A percentile compares a stretch with the other conserved stretches of the same genome.
phyloP scores from a whole-genome alignment of 164 flowering plant genomes.

The Vitis labrusca region DNA sequence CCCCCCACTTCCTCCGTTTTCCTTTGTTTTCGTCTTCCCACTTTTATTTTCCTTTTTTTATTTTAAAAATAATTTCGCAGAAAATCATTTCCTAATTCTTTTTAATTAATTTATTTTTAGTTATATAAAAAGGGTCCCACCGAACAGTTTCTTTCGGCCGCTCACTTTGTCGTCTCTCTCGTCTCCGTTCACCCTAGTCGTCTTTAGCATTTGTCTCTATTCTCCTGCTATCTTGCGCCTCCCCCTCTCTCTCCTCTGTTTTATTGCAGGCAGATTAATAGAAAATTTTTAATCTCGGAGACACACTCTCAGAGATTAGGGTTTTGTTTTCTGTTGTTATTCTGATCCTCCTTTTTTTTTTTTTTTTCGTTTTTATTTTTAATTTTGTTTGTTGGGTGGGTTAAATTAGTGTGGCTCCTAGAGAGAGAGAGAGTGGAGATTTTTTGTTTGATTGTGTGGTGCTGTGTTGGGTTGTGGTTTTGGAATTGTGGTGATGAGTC shows the following conservation, averaged over 20 bases:
- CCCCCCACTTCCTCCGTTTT: neutral
- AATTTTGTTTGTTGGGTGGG: neutral
- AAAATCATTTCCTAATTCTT: too few species aligned
- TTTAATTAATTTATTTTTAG: neutral
- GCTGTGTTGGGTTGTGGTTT: neutral
- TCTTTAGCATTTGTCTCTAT: neutral
- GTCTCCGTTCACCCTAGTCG: slow-evolving; percentile 1
- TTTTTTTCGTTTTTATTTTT: too few species aligned
- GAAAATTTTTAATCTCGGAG: too few species aligned
- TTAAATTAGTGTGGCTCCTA: neutral
- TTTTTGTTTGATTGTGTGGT: neutral
- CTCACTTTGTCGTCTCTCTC: slow-evolving; percentile 25
- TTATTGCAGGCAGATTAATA: slow-evolving; percentile 8
- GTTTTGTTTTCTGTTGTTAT: neutral
- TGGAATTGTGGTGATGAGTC: slow-evolving; percentile 3
- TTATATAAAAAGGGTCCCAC: slow-evolving; percentile 18
- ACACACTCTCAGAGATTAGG: neutral
- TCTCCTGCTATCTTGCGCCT: slow-evolving; percentile 16
- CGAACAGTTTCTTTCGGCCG: slow-evolving; percentile 26
- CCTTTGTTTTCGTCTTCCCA: too few species aligned
- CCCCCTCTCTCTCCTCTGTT: slow-evolving; percentile 10
- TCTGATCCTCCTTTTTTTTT: too few species aligned
- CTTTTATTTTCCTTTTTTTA: neutral
- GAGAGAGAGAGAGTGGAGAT: neutral
- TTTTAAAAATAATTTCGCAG: slow-evolving; percentile 2